Conservation (phyloP, 1,139 yeast genomes). For the Casaregolazyma lundiana region DNA sequence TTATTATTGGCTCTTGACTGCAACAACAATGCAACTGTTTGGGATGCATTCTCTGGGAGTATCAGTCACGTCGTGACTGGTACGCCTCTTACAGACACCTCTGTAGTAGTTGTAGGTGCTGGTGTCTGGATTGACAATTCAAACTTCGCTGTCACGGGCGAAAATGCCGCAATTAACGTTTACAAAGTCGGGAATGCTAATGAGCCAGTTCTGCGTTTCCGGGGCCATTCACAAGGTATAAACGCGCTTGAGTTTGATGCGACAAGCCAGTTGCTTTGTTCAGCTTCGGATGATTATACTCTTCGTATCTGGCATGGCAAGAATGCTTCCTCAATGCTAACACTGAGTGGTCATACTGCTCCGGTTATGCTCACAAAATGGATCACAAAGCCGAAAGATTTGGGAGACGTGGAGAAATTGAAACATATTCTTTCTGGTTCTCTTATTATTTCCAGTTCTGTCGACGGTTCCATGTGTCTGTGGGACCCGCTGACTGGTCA, state of each 20-base stretch:
- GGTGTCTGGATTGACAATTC: slow-evolving; percentile 69
- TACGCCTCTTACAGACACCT: slow-evolving; percentile 34
- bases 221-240: slow-evolving; percentile 65
- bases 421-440: slow-evolving; percentile 15
- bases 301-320: slow-evolving; percentile 62
- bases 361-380: slow-evolving; percentile 31
- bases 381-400: slow-evolving; percentile 22
- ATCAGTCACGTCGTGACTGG: slow-evolving; percentile 33
- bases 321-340: slow-evolving; percentile 25
- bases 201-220: slow-evolving; percentile 53
- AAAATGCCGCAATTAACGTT: slow-evolving; percentile 52
- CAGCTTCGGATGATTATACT: slow-evolving; percentile 71
- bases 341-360: slow-evolving; percentile 29
- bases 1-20: slow-evolving; percentile 41
- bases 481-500: slow-evolving; percentile 57
- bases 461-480: slow-evolving; percentile 65
- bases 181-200: slow-evolving; percentile 46
- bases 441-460: slow-evolving; percentile 45
- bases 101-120: neutral
- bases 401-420: slow-evolving; percentile 7
- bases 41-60: slow-evolving; percentile 52
- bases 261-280: slow-evolving; percentile 52
- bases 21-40: slow-evolving; percentile 42
- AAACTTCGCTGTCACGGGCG: slow-evolving; percentile 68
- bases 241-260: slow-evolving; percentile 54